Evolutionary conservation across 768 basidiomycete species (phyloP).

Genomic region (Lactarius pseudohatsudake): DNA sequence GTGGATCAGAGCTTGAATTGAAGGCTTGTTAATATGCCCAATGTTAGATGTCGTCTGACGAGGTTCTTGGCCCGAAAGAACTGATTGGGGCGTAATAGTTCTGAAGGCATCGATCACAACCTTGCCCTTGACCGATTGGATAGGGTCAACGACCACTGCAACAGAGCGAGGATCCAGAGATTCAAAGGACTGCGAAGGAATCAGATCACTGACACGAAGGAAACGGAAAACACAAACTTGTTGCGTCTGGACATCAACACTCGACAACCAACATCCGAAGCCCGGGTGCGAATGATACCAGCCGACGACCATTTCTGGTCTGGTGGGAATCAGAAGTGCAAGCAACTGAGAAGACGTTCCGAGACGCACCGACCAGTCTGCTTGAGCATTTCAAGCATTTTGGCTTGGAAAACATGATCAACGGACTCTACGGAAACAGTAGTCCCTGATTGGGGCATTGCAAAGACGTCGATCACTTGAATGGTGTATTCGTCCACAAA

Average conservation of each 20-base stretch:
- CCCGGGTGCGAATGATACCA: slow-evolving; percentile 99
- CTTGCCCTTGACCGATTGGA: slow-evolving; percentile 98
- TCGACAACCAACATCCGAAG: slow-evolving; percentile 98
- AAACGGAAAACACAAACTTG: slow-evolving; percentile 54
- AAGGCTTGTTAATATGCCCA: slow-evolving; percentile 98
- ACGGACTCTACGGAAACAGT: slow-evolving; percentile 97
- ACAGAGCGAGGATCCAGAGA: slow-evolving; percentile 90
- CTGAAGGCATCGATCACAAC: slow-evolving; percentile 99
- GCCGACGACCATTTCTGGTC: slow-evolving; percentile 97
- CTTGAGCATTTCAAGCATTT: slow-evolving; percentile 99
- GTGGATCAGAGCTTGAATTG: slow-evolving; percentile 97
- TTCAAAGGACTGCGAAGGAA: slow-evolving; percentile 80
- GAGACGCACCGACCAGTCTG: slow-evolving; percentile 87
- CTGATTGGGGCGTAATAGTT: slow-evolving; percentile 87
- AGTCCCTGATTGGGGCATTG: slow-evolving; percentile 98
- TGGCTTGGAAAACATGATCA: slow-evolving; percentile 97
- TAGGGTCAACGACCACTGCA: slow-evolving; percentile 96
- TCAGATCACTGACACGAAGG: slow-evolving; percentile 6
- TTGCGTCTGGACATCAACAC: slow-evolving; percentile 98
- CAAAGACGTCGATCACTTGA: slow-evolving; percentile 94
- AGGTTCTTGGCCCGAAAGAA: slow-evolving; percentile 91
- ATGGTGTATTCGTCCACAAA: slow-evolving; percentile 98
- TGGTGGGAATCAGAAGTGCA: slow-evolving; percentile 31
- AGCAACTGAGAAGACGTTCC: not conserved
- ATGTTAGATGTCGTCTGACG: slow-evolving; percentile 98